These are phyloP conservation scores for Cryoendolithus antarcticus DNA, from an alignment of 2,329 filamentous ascomycete genomes.

Conservation along the genomic window DNA sequence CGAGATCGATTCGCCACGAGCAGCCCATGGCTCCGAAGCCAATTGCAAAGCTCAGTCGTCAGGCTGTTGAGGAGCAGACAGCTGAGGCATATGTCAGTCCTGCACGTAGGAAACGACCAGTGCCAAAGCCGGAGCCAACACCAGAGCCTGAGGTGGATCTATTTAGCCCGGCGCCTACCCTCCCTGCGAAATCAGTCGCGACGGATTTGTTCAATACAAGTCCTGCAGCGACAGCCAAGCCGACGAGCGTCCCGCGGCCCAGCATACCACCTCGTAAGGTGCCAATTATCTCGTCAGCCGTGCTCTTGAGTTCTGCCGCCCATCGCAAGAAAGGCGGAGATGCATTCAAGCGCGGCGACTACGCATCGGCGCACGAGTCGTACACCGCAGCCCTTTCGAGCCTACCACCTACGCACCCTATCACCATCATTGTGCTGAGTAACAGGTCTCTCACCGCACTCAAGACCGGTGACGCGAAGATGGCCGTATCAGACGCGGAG, in stretches of 20 bases:
- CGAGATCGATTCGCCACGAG: too few relatives aligned
- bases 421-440: slow-evolving; percentile 74
- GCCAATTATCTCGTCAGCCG: slow-evolving; percentile 56
- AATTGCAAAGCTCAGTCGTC: slow-evolving; percentile 52
- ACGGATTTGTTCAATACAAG: not conserved
- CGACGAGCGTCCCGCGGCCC: slow-evolving; percentile 25
- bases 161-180: slow-evolving; percentile 18
- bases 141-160: slow-evolving; percentile 23
- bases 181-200: slow-evolving; percentile 1
- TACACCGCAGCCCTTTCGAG: slow-evolving; percentile 67
- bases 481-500: slow-evolving; percentile 75
- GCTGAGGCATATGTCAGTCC: slow-evolving; percentile 80
- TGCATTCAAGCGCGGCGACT: slow-evolving; percentile 91
- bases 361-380: slow-evolving; percentile 67
- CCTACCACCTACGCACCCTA: slow-evolving; percentile 66
- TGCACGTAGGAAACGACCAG: slow-evolving; percentile 61
- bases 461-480: slow-evolving; percentile 84
- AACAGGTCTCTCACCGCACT: slow-evolving; percentile 83
- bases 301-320: slow-evolving; percentile 62
- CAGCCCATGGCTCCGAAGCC: slow-evolving; percentile 12
- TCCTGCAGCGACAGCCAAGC: slow-evolving; percentile 3
- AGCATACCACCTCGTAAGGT: slow-evolving; percentile 40
- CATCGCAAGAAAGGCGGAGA: slow-evolving; percentile 71
- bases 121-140: slow-evolving; percentile 25
- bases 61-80: slow-evolving; percentile 66